phyloP scores from a whole-genome alignment of 345 rosid genomes.

The Syzygium jambos region DNA sequence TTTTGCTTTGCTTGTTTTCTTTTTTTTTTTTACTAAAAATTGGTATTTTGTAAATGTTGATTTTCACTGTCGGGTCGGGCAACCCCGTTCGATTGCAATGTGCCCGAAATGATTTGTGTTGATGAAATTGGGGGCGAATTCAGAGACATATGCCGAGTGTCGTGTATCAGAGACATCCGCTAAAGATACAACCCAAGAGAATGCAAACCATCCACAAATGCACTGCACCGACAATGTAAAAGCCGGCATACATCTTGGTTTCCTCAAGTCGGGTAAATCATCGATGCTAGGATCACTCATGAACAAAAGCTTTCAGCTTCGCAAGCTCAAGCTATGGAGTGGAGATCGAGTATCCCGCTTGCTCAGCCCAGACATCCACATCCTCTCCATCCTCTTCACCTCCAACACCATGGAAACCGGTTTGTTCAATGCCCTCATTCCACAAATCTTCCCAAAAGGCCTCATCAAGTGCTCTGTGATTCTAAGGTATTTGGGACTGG shows the following conservation, averaged over 20 bases:
- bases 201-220: neutral
- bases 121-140: too few species aligned
- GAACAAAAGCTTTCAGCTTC: neutral
- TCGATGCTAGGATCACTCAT: neutral
- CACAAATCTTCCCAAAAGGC: conserved; percentile 57
- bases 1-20: too few species aligned
- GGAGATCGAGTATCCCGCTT: conserved; percentile 43
- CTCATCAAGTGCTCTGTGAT: conserved; percentile 29
- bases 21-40: too few species aligned
- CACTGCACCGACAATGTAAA: neutral
- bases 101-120: too few species aligned
- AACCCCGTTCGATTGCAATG: too few species aligned
- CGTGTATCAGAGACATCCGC: too few species aligned
- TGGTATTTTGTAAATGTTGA: too few species aligned
- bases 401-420: conserved; percentile 14
- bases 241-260: neutral
- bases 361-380: conserved; percentile 39
- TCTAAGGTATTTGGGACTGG: neutral
- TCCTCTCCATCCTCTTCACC: conserved; percentile 29
- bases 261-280: neutral
- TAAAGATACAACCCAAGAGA: neutral
- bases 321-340: conserved; percentile 10
- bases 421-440: conserved; percentile 35
- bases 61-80: too few species aligned
- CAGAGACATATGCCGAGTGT: too few species aligned